These are phyloP conservation scores for Xylariaceae sp. DNA, from an alignment of 2,329 filamentous ascomycete genomes.

Conservation along the genomic window DNA sequence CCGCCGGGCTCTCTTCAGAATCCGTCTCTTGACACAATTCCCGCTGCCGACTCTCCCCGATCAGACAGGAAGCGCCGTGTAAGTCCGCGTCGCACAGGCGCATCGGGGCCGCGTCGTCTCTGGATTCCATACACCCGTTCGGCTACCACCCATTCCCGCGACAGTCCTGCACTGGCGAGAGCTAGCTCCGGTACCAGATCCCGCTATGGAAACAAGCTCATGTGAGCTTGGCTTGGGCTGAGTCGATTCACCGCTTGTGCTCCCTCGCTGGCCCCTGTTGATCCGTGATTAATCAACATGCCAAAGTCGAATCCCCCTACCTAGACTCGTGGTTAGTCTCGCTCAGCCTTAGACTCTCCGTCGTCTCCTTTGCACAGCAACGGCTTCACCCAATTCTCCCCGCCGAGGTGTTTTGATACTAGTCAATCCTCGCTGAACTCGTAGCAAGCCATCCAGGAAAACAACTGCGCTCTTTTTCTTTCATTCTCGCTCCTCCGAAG, in stretches of 20 bases:
- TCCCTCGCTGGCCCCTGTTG: conserved; percentile 1
- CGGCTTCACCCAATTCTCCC: not conserved
- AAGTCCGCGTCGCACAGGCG: not conserved
- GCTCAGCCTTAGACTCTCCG: conserved; percentile 1
- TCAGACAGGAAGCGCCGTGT: not conserved
- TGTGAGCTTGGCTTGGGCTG: conserved; percentile 15
- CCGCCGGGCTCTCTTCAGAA: not conserved
- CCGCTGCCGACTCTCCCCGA: not conserved
- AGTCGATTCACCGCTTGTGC: conserved; percentile 3
- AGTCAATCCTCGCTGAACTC: conserved; percentile 1
- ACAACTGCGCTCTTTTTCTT: not conserved
- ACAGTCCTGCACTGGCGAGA: not conserved
- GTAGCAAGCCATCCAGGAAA: conserved; percentile 2
- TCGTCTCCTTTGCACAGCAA: not conserved
- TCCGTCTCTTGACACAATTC: not conserved
- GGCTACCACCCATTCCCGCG: not conserved
- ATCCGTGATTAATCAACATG: conserved; percentile 6
- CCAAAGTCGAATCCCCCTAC: conserved; percentile 2
- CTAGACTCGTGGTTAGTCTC: conserved; percentile 2
- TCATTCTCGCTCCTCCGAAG: conserved; percentile 16
- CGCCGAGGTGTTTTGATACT: not conserved
- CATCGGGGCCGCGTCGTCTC: not conserved
- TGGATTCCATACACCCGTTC: not conserved
- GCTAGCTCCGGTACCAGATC: not conserved
- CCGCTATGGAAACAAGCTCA: conserved; percentile 7